Evolutionary conservation across 129 eudicot genomes (phyloP).

Genomic region (Cynara cardunculus): DNA sequence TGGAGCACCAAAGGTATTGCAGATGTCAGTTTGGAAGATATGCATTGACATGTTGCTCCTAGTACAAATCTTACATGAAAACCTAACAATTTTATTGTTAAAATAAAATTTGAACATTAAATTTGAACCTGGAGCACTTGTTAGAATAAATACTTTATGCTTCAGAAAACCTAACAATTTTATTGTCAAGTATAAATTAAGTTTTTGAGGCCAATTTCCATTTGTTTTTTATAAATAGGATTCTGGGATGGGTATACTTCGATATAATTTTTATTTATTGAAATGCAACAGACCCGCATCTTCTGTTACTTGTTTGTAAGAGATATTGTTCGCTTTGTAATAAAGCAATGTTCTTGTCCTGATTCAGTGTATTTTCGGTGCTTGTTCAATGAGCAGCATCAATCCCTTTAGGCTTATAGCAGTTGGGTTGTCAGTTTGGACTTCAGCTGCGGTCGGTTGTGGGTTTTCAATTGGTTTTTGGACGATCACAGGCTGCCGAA

Average conservation of each 20-base stretch:
- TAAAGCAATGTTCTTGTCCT: slow-evolving; percentile 7
- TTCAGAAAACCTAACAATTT: not conserved
- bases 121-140: not conserved
- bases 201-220: not conserved
- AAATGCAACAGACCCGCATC: not conserved
- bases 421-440: slow-evolving; percentile 86
- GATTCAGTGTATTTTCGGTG: not conserved
- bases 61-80: not conserved
- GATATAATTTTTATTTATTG: not conserved
- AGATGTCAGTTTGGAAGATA: no score
- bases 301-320: not conserved
- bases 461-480: slow-evolving; percentile 74
- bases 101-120: no score
- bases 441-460: slow-evolving; percentile 70
- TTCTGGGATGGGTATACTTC: not conserved
- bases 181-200: not conserved
- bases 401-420: slow-evolving; percentile 96
- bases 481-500: slow-evolving; percentile 71
- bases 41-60: no score
- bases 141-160: not conserved
- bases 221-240: not conserved
- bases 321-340: not conserved
- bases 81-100: no score
- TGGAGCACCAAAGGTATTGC: no score
- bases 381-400: slow-evolving; percentile 43